A percentile compares a stretch with the other conserved stretches of the same genome.
These are phyloP conservation scores for Blastomyces percursus DNA, from an alignment of 2,329 filamentous ascomycete species.

Conservation along the genomic window DNA sequence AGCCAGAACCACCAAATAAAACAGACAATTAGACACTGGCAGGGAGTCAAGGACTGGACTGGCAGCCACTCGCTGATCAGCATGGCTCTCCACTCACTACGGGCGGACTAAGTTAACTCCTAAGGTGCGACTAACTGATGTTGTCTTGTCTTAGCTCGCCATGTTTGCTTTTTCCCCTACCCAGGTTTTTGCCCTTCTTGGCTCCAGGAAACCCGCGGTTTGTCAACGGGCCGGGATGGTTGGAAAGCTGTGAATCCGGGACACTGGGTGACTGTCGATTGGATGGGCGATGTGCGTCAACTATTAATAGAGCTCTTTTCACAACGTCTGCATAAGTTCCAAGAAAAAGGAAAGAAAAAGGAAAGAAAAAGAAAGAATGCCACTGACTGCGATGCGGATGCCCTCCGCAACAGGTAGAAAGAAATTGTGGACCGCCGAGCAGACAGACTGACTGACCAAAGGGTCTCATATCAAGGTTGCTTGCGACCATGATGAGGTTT, in stretches of 20 bases:
- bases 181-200: no score
- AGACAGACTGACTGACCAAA: not conserved
- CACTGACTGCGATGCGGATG: no score
- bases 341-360: not conserved
- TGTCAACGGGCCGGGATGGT: not conserved
- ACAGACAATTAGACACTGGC: no score
- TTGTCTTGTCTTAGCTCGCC: not conserved
- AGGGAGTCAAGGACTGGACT: no score
- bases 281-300: not conserved
- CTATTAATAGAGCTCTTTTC: not conserved
- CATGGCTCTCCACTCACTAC: not conserved
- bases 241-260: not conserved
- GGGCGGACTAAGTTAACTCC: no score
- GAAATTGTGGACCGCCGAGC: no score
- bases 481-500: not conserved
- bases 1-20: no score
- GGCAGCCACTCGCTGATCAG: slow-evolving; percentile 1
- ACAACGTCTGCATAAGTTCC: not conserved
- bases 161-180: not conserved
- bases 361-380: no score
- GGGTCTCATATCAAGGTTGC: not conserved
- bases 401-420: no score
- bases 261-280: not conserved
- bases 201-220: not conserved
- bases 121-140: no score